phyloP scores from a whole-genome alignment of 345 rosid species.

The Camelina hispida region DNA sequence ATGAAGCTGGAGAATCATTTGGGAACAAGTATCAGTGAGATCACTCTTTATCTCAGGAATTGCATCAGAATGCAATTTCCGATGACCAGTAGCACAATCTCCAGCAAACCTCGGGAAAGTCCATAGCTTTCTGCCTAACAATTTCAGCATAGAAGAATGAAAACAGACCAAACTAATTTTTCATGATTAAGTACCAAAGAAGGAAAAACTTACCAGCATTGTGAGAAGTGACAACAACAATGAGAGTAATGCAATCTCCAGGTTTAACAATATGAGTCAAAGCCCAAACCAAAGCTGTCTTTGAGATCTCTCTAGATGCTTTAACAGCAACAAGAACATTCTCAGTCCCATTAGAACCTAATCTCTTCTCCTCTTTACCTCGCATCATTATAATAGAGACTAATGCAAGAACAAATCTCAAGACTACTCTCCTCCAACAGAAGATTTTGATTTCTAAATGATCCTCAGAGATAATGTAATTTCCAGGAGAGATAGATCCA shows the following conservation, averaged over 20 bases:
- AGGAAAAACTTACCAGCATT: conserved; percentile 57
- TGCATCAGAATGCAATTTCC: conserved; percentile 74
- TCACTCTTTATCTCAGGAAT: conserved; percentile 75
- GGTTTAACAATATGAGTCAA: conserved; percentile 97
- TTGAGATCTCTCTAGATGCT: conserved; percentile 95
- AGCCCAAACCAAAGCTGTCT: conserved; percentile 95
- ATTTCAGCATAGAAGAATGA: not conserved
- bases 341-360: conserved; percentile 57
- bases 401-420: conserved; percentile 19
- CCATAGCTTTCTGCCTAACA: conserved; percentile 85
- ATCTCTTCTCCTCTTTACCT: conserved; percentile 59
- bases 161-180: conserved; percentile 26
- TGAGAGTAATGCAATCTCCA: conserved; percentile 88
- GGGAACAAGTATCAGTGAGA: conserved; percentile 93
- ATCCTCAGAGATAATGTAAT: conserved; percentile 20
- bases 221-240: conserved; percentile 84
- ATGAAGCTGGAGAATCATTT: conserved; percentile 96
- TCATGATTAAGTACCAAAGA: conserved; percentile 11
- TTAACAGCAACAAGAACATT: conserved; percentile 95
- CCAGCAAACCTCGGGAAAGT: conserved; percentile 95
- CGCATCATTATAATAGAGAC: conserved; percentile 56
- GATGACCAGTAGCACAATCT: conserved; percentile 90
- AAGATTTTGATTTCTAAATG: conserved; percentile 5
- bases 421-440: conserved; percentile 22
- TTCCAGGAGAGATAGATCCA: conserved; percentile 17